Conservation (phyloP, 305 asterid species). For the Fraxinus albicans region DNA sequence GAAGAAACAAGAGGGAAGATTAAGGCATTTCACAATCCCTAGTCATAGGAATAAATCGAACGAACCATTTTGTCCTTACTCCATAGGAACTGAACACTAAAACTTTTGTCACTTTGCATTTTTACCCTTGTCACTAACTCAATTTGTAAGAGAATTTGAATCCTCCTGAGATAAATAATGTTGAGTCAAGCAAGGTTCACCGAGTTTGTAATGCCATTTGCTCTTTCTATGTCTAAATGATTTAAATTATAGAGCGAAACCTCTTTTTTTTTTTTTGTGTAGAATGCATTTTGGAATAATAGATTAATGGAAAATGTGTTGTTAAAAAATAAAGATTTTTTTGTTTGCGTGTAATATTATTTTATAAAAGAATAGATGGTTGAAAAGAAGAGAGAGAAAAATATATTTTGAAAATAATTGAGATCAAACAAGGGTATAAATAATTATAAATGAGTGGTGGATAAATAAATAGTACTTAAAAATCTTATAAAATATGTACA, state of each 20-base stretch:
- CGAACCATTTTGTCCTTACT: slow-evolving; percentile 78
- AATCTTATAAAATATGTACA: no score
- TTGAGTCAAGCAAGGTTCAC: background rate
- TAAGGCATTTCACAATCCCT: slow-evolving; percentile 78
- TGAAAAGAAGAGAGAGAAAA: no score
- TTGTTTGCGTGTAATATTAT: no score
- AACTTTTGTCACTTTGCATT: background rate
- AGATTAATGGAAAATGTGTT: no score
- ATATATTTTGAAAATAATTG: no score
- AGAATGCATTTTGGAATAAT: no score
- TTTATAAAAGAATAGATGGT: no score
- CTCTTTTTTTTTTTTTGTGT: no score
- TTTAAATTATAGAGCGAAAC: no score
- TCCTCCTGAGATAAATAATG: background rate
- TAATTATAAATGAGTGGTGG: background rate
- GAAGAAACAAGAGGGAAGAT: slow-evolving; percentile 72
- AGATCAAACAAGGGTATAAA: no score
- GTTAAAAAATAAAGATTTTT: no score
- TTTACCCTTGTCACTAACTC: background rate
- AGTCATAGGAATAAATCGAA: slow-evolving; percentile 48
- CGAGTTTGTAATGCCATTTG: background rate
- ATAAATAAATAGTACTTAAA: no score
- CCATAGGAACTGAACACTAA: slow-evolving; percentile 30
- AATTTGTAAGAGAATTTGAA: background rate
- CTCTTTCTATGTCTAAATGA: background rate